These are phyloP conservation scores for Pyricularia grisea DNA, from an alignment of 2,329 filamentous ascomycete genomes.

Conservation along the genomic window DNA sequence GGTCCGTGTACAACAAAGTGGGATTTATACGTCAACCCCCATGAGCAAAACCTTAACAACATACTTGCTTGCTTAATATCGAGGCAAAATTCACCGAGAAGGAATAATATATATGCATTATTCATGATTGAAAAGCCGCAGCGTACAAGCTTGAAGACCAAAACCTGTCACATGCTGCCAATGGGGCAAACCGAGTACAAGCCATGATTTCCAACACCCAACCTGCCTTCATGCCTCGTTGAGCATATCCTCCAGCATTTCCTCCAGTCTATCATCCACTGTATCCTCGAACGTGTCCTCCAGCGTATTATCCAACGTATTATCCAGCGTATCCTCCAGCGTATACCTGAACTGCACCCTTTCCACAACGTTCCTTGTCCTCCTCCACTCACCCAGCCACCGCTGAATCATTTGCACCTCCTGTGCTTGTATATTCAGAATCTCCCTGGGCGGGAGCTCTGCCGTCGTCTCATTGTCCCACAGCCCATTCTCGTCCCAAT, in stretches of 20 bases:
- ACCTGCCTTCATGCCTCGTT: background rate
- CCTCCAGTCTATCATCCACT: too few relatives aligned
- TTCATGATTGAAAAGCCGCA: too few relatives aligned
- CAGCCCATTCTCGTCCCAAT: conserved; percentile 66
- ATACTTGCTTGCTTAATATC: too few relatives aligned
- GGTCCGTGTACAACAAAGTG: background rate
- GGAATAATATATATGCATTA: too few relatives aligned
- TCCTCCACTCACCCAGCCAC: conserved; percentile 11
- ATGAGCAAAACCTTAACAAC: background rate
- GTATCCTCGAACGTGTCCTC: too few relatives aligned
- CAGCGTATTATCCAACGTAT: too few relatives aligned
- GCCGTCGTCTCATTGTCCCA: conserved; percentile 46
- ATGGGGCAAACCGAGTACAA: background rate
- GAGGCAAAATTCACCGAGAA: too few relatives aligned
- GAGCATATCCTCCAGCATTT: background rate
- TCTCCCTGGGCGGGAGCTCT: background rate
- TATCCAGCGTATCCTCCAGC: background rate
- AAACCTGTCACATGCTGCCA: background rate
- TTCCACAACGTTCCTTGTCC: background rate
- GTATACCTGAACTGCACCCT: background rate
- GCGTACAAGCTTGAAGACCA: background rate
- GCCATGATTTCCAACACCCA: background rate
- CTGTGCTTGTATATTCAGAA: conserved; percentile 7
- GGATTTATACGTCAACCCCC: background rate
- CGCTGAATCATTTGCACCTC: conserved; percentile 11